Evolutionary conservation across 2,329 filamentous ascomycete genomes (phyloP).

Genomic region (Thermothelomyces thermophilus): DNA sequence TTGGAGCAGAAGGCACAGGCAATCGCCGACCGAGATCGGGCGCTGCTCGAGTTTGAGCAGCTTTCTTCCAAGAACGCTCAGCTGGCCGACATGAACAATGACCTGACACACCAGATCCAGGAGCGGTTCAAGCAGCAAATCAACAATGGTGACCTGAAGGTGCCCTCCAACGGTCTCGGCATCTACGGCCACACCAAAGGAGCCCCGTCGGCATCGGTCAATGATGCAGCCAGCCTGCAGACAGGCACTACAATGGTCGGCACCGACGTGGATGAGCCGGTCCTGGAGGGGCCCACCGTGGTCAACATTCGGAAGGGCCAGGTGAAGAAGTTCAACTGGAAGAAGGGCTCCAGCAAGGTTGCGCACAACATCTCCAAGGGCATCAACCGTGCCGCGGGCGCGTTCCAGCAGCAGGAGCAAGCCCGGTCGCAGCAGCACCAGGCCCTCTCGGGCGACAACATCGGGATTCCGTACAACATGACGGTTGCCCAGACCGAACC

Average conservation of each 20-base stretch:
- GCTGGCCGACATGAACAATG: slow-evolving; percentile 90
- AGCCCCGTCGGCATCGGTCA: slow-evolving; percentile 43
- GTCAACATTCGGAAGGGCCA: slow-evolving; percentile 93
- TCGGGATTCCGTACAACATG: slow-evolving; percentile 66
- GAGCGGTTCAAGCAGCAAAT: slow-evolving; percentile 81
- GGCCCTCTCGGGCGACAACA: slow-evolving; percentile 54
- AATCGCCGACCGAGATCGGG: slow-evolving; percentile 81
- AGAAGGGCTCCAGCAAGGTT: slow-evolving; percentile 89
- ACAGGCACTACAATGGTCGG: slow-evolving; percentile 54
- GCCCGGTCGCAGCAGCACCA: slow-evolving; percentile 34
- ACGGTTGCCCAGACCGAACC: slow-evolving; percentile 51
- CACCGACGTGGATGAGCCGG: slow-evolving; percentile 59
- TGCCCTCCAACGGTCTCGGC: slow-evolving; percentile 46
- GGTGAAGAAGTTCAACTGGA: slow-evolving; percentile 97
- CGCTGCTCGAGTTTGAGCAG: slow-evolving; percentile 91
- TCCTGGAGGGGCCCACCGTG: slow-evolving; percentile 77
- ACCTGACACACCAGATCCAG: slow-evolving; percentile 89
- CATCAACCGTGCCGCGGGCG: slow-evolving; percentile 83
- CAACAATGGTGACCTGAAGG: slow-evolving; percentile 38
- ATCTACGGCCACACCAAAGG: slow-evolving; percentile 51
- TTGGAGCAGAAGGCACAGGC: slow-evolving; percentile 79
- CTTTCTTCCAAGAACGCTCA: slow-evolving; percentile 91
- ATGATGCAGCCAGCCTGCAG: slow-evolving; percentile 47
- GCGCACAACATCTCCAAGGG: slow-evolving; percentile 93
- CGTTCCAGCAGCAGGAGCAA: slow-evolving; percentile 51